phyloP scores from a whole-genome alignment of 306 rosid species.

The Erythrophleum fordii region DNA sequence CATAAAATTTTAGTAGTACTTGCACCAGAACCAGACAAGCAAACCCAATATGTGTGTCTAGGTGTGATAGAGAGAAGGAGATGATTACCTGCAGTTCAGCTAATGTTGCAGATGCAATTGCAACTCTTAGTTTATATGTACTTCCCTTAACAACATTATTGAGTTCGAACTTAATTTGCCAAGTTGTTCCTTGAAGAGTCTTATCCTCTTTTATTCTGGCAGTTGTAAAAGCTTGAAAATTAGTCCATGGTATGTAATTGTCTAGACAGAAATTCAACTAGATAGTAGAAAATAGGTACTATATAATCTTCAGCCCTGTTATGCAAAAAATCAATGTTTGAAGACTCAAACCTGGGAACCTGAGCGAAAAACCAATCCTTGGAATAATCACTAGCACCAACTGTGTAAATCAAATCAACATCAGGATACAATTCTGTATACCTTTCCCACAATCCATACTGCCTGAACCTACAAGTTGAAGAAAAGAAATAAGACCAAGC shows the following conservation, averaged over 20 bases:
- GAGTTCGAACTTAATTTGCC: conserved; percentile 87
- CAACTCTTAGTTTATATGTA: conserved; percentile 72
- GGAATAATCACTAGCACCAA: conserved; percentile 64
- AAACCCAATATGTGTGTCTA: not conserved
- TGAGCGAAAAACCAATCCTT: conserved; percentile 92
- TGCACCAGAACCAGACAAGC: conserved; percentile 19
- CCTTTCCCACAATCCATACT: conserved; percentile 93
- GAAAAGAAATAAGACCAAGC: conserved; percentile 29
- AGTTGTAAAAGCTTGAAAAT: conserved; percentile 33
- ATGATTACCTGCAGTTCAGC: conserved; percentile 80
- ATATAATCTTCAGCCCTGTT: conserved; percentile 27
- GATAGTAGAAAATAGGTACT: not conserved
- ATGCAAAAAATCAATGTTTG: conserved; percentile 10
- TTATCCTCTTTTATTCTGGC: conserved; percentile 65
- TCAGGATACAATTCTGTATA: conserved; percentile 77
- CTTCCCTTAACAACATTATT: conserved; percentile 47
- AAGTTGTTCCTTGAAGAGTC: conserved; percentile 75
- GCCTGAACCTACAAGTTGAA: conserved; percentile 68
- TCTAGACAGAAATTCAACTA: conserved; percentile 31
- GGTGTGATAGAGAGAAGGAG: not conserved
- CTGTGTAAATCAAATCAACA: conserved; percentile 67
- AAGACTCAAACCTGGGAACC: conserved; percentile 63
- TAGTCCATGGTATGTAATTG: not conserved
- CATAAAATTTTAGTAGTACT: conserved; percentile 20
- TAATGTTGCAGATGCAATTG: conserved; percentile 81